Evolutionary conservation across 2,329 filamentous ascomycete genomes (phyloP), one percentile per base, ranked within the genome.

Genomic region (Aspergillus sp.): DNA sequence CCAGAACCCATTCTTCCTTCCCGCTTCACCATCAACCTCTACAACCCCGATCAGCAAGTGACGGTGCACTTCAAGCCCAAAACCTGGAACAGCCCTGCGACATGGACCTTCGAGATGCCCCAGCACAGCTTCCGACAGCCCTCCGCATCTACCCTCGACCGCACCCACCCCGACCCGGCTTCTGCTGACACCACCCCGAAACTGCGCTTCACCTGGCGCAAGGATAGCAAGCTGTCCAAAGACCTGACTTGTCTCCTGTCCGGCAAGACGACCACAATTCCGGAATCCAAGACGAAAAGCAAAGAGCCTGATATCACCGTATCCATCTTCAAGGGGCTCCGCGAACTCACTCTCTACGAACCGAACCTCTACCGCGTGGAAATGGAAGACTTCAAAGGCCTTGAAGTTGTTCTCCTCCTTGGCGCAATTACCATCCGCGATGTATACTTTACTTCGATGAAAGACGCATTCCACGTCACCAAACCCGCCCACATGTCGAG

Each of bases 231-330:
- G 65, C 79, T 97, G 57, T 90, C 88, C 60, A 95, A 91, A 78
- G 92, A 97, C 70, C 87, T 97, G 81, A 92, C 91, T 1, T 97
- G 93, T 76, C 92, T 90, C 75, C 84, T 97, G 79, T 90, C 89
- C 0, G 93, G 94, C 15, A 91, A 88, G 73, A 89, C 87, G 12
- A 85, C 90, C 0, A 83, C 85, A 54, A 73, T 80, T 3, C 71
- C 79, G 12, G 86, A 85, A 30, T 87, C 85, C 21, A 91, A 89
- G 77, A 91, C 82, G 66, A 87, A 91, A 81, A 90, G 84, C 79
- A 94, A 91, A 73, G 95, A 99, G 74, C 94, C 95, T 0, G 95
- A 98, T 76, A 98, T 98, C 67, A 93, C 92, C 0, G 84, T 98
- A n/a, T 92, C 92, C 2, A 85, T 98, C 69, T 96, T 93, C 81